Base-by-base conservation (phyloP, 2,329 filamentous ascomycete genomes). In the Teratosphaeria viscida region DNA sequence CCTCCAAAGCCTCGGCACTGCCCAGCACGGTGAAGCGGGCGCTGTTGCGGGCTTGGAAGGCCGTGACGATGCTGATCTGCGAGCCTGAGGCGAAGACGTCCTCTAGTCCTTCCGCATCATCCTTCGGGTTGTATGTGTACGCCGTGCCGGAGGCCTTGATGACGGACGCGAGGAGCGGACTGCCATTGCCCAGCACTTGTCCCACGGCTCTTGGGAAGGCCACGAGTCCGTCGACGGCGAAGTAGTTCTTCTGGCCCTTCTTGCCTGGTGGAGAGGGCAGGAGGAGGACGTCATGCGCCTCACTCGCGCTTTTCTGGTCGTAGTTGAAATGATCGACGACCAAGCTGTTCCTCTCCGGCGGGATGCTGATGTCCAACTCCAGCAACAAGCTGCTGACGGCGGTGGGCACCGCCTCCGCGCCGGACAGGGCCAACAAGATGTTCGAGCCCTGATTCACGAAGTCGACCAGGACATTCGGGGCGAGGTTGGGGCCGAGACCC, bases 291-390 rank as follows among this genome's bases (percentile, higher is more conserved):
- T 97, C 90, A 76, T 99, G 94, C 71, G 85, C 83, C 64, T 96
- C 91, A 56, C 85, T 71, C 4, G 92, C 87, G 49, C 87, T 90
- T 35, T 82, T 67, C 59, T 82, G 80, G 71, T 97, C 92, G 77
- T 94, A 94, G 78, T 90, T 88, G 84, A 97, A 96, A 79, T 99
- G 94, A 76, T 97, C 94, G 62, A 97, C 87, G 5, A 96, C 87
- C 60, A 92, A 79, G 60, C 89, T 86, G 59, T 87, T 90, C 70
- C 92, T 89, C 75, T 96, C 92, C 39, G 84, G 77, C 47, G 94
- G 90, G n/a, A 96, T 83, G 66, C 86, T 81, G 70, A 99, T 88
- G 72, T 96, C 92, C 73, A 96, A 81, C 76, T 97, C 91, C 69
- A 89, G 79, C 57, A 97, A 88, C 59, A 95, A 81, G 52, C 88